Base-by-base conservation (phyloP, 2,329 filamentous ascomycete genomes). In the Diaporthe ilicicola region DNA sequence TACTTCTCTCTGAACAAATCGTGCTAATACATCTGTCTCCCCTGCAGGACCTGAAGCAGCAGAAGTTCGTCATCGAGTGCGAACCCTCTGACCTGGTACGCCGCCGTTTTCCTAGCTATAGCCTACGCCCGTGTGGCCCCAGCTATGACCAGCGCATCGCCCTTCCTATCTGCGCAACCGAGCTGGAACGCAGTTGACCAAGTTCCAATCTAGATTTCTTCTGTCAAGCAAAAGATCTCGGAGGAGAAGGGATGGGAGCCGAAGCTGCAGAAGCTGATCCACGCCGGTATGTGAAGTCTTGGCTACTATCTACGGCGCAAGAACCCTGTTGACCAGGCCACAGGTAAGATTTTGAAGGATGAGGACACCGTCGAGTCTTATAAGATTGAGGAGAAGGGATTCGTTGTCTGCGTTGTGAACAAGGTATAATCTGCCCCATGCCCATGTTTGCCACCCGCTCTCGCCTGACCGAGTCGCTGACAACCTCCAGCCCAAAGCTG, bases 341-440 rank as follows among this genome's bases (percentile, higher is more conserved):
- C 77, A 98, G 95, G 96, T 85, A 99, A 99, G 87, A 98, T 99
- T 77, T 87, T 99, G 75, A 95, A 98, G 84, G 95, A 99, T 92
- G 94, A 94, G 73, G 96, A 98, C 80, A 97, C 95, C 2, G 93
- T 99, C 77, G 94, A 94, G 82, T 95, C 93, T 50, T 98, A 98
- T 87, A 97, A 94, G 84, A 98, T 99, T 74, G 95, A 99, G 84
- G 96, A 98, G 89, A 99, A 98, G 88, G 96, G 96, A 46, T 99
- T 98, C 82, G 94, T 99, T 78, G 96, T 99, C 73, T 99, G 96
- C 86, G 97, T 99, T 91, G 92, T 97, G 77, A 94, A 94, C 81
- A 98, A 98, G 93, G 95, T 97, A 85, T 74, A 82, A 74, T 68
- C 70, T 34, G 32, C 7, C 34, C 70, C 12, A 50, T 50, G 27